Evolutionary conservation across 164 flowering plant species (phyloP).

Genomic region (Vitis labrusca): DNA sequence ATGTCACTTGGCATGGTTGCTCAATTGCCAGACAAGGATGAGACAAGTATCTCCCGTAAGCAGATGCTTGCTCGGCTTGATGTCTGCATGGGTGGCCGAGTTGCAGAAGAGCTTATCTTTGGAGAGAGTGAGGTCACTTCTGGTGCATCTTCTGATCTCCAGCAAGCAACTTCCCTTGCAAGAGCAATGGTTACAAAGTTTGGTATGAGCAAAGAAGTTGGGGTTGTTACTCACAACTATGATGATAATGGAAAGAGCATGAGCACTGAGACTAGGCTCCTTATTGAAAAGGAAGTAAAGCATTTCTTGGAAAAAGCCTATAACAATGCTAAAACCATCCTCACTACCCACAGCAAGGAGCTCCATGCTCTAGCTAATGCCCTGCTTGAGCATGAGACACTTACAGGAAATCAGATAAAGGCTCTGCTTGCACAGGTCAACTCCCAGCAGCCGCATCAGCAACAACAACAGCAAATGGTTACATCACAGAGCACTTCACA

Average conservation of each 20-base stretch:
- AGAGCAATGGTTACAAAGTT: slow-evolving; percentile 87
- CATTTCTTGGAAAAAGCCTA: slow-evolving; percentile 69
- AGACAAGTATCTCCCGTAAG: slow-evolving; percentile 73
- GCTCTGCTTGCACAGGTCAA: slow-evolving; percentile 57
- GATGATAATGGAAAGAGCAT: slow-evolving; percentile 81
- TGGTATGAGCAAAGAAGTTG: slow-evolving; percentile 92
- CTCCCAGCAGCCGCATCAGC: slow-evolving; percentile 47
- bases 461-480: slow-evolving; percentile 34
- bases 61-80: slow-evolving; percentile 97
- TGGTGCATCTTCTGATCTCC: slow-evolving; percentile 80
- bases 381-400: slow-evolving; percentile 84
- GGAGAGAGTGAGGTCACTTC: slow-evolving; percentile 89
- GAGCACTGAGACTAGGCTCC: slow-evolving; percentile 91
- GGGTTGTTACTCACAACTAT: slow-evolving; percentile 80
- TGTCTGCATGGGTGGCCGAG: slow-evolving; percentile 97
- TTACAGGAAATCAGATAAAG: slow-evolving; percentile 79
- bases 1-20: slow-evolving; percentile 91
- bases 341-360: slow-evolving; percentile 70
- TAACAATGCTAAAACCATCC: slow-evolving; percentile 82
- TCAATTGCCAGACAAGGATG: slow-evolving; percentile 82
- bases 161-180: slow-evolving; percentile 76
- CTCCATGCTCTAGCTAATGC: slow-evolving; percentile 90
- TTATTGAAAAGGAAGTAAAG: slow-evolving; percentile 77
- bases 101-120: slow-evolving; percentile 93
- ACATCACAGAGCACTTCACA: slow-evolving; percentile 40